Percentiles rank a stretch among this genome's conserved stretches.
Conservation (phyloP, 2,329 filamentous ascomycete species). For the Esteya vermicola region DNA sequence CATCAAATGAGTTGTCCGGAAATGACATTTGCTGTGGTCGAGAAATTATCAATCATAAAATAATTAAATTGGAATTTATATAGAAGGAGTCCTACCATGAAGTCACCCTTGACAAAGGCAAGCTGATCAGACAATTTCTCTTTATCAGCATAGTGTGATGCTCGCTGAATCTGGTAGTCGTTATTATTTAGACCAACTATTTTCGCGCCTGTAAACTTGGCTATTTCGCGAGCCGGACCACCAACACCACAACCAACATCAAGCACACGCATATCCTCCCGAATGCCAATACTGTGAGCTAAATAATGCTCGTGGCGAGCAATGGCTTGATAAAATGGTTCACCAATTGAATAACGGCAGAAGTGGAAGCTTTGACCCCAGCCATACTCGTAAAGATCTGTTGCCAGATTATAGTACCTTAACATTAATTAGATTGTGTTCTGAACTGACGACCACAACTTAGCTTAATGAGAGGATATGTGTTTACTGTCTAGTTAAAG, state of each 20-base stretch:
- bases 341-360: slow-evolving; percentile 78
- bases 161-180: slow-evolving; percentile 95
- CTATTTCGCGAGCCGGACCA: slow-evolving; percentile 87
- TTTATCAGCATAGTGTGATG: slow-evolving; percentile 69
- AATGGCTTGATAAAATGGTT: slow-evolving; percentile 82
- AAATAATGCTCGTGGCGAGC: slow-evolving; percentile 97
- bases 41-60: too few species aligned
- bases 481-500: slow-evolving; percentile 68
- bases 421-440: not conserved
- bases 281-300: slow-evolving; percentile 73
- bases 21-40: slow-evolving; percentile 99
- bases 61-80: too few species aligned
- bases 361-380: slow-evolving; percentile 98
- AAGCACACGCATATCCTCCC: slow-evolving; percentile 75
- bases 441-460: not conserved
- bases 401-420: slow-evolving; percentile 95
- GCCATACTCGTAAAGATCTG: slow-evolving; percentile 90
- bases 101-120: slow-evolving; percentile 85
- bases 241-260: slow-evolving; percentile 97
- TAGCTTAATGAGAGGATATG: not conserved
- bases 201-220: slow-evolving; percentile 84
- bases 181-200: slow-evolving; percentile 96
- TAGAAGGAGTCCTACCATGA: too few species aligned
- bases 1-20: slow-evolving; percentile 81
- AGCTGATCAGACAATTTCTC: slow-evolving; percentile 71